Conservation (phyloP, 257 asterid genomes). For the Buddleja alternifolia region DNA sequence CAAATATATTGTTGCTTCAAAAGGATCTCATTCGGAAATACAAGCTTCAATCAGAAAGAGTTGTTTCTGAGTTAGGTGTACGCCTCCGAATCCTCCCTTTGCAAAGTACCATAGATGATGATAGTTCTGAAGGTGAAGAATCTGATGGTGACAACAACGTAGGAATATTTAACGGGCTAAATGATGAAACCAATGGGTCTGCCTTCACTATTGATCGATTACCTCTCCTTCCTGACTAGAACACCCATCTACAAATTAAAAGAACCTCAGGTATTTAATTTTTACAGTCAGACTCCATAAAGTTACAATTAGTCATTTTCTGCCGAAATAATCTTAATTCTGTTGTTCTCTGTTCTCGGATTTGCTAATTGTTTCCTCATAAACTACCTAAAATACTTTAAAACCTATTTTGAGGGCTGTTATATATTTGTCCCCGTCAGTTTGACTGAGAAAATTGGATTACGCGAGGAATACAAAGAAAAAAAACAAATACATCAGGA, state of each 20-base stretch:
- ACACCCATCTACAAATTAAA: not conserved
- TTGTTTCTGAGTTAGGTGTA: slow-evolving; percentile 58
- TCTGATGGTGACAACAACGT: slow-evolving; percentile 39
- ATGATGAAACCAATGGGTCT: slow-evolving; percentile 62
- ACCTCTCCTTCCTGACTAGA: slow-evolving; percentile 81
- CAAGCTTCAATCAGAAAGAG: slow-evolving; percentile 78
- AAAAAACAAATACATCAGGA: not conserved
- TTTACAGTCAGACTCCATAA: not conserved
- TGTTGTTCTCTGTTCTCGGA: not conserved
- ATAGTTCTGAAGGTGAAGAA: slow-evolving; percentile 37
- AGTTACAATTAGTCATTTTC: not conserved
- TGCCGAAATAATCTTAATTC: not conserved
- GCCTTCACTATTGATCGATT: slow-evolving; percentile 52
- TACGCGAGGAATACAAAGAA: not conserved
- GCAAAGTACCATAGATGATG: slow-evolving; percentile 42
- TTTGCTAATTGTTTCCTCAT: not conserved
- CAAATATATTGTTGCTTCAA: slow-evolving; percentile 73
- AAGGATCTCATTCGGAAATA: slow-evolving; percentile 84
- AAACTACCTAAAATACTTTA: slow-evolving; percentile 1
- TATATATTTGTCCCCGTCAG: slow-evolving; percentile 1
- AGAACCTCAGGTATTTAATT: not conserved
- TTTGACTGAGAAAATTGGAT: slow-evolving; percentile 8
- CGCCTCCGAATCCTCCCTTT: slow-evolving; percentile 75
- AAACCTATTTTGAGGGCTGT: not conserved
- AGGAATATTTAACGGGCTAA: slow-evolving; percentile 32